Base-by-base conservation (phyloP, 306 rosid species). In the Dryas octopetala region DNA sequence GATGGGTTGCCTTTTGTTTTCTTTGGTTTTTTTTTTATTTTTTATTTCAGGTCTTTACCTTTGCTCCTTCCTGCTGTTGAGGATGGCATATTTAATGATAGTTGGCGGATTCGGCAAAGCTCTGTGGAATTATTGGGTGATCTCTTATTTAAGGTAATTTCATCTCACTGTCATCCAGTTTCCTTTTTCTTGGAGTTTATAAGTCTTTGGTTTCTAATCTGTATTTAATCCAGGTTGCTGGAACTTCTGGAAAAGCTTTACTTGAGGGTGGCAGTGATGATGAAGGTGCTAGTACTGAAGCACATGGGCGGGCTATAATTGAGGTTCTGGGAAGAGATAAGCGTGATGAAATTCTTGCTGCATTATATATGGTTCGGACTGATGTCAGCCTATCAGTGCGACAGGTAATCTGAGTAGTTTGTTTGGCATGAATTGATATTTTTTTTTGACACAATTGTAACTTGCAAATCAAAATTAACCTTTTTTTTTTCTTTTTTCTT, bases 211-310 rank as follows among this genome's bases (percentile, higher is more conserved):
- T 45, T 45, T 66, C 40, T 75, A 5, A 63, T 44, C 68, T 79
- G 40, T 62, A 73, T 66, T 69, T 78, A 51, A 51, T 74, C 48
- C 87, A 95, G 99, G 99, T 95, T 84, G 99, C 97, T 75, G 99
- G 99, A 73, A 95, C 97, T 73, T 90, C 99, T 77, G 99, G 99
- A 77, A 95, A 95, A 86, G 99, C 99, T 65, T 89, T 95, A 79
- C 97, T 95, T 72, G 99, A 95, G 82, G 99, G 99, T 44, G 99
- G 99, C 68, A 95, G 99, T 80, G 99, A 95, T 63, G 99, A 95
- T 89, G 99, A 95, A 88, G 99, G 99, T 83, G 86, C 99, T 64
- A 95, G 99, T 67, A 95, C 97, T 12, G 99, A 95, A 87, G 99
- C 99, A 52, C 97, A 95, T 15, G 99, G 99, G 14, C 97, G 99